These are phyloP conservation scores for Monilinia laxa DNA, from an alignment of 2,329 filamentous ascomycete species.

Conservation along the genomic window DNA sequence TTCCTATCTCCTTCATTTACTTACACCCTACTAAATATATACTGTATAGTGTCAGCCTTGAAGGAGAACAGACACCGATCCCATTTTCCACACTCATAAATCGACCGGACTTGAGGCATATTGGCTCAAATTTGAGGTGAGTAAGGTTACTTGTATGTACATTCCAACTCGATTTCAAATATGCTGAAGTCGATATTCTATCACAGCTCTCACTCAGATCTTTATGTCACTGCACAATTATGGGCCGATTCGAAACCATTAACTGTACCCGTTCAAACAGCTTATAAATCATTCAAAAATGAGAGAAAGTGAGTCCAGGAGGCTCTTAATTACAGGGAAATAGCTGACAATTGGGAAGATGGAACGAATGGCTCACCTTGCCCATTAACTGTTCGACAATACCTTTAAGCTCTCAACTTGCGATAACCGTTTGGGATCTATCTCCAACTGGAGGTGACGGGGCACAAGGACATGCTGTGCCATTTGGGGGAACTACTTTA, in stretches of 20 bases:
- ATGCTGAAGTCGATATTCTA: conserved; percentile 32
- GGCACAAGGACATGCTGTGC: conserved; percentile 74
- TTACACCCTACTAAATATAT: not conserved
- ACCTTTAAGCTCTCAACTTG: conserved; percentile 77
- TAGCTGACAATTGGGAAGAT: conserved; percentile 51
- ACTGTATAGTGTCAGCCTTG: conserved; percentile 63
- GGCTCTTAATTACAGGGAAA: not conserved
- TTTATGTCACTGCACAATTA: conserved; percentile 89
- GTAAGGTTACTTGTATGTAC: not conserved
- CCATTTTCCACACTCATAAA: conserved; percentile 76
- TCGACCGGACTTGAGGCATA: conserved; percentile 76
- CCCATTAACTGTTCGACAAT: conserved; percentile 82
- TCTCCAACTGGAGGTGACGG: conserved; percentile 73
- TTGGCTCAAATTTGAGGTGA: conserved; percentile 77
- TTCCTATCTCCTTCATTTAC: not conserved
- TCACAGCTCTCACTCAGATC: conserved; percentile 72
- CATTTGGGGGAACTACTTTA: conserved; percentile 92
- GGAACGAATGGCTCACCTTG: conserved; percentile 95
- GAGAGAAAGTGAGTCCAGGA: conserved; percentile 54
- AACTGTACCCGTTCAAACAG: conserved; percentile 86
- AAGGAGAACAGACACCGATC: conserved; percentile 73
- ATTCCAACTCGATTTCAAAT: not conserved
- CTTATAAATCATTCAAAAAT: conserved; percentile 85
- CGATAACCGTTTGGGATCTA: conserved; percentile 93
- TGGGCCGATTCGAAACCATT: conserved; percentile 96